phyloP scores from a whole-genome alignment of 352 stramenopile species.

The Aphanomyces cochlioides region DNA sequence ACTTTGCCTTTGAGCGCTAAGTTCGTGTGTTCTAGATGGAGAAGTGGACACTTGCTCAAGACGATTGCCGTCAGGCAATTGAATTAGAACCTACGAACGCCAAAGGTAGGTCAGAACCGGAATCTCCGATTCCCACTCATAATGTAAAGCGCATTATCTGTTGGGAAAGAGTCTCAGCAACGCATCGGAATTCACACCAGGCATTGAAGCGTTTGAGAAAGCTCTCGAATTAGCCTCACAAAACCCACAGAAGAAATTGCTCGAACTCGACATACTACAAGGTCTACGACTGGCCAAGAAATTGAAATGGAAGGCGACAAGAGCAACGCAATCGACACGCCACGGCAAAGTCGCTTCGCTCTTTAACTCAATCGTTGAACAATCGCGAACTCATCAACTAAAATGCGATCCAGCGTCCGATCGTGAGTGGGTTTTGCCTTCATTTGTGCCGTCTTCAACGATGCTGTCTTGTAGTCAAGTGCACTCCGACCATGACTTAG shows the following conservation, averaged over 20 bases:
- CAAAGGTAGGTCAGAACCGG: conserved; percentile 36
- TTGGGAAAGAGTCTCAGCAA: conserved; percentile 59
- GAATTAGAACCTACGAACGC: conserved; percentile 57
- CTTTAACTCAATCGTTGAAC: conserved; percentile 42
- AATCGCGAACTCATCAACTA: conserved; percentile 29
- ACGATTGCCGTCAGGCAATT: conserved; percentile 61
- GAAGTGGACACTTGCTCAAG: conserved; percentile 53
- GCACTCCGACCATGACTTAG: conserved; percentile 21
- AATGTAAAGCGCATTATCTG: conserved; percentile 52
- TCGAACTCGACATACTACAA: conserved; percentile 54
- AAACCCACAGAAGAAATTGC: conserved; percentile 41
- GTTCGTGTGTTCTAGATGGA: conserved; percentile 40
- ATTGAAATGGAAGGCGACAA: conserved; percentile 50
- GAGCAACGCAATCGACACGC: conserved; percentile 39
- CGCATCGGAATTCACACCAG: conserved; percentile 45
- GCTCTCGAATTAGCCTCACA: conserved; percentile 41
- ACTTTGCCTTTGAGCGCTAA: neutral
- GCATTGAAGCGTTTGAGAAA: conserved; percentile 50
- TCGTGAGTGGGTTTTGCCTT: neutral
- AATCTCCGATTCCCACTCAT: neutral
- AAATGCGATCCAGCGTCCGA: conserved; percentile 4
- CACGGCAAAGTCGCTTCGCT: conserved; percentile 47
- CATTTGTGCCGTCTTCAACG: neutral
- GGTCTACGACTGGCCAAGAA: conserved; percentile 65
- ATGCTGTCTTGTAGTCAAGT: neutral